Conservation (phyloP, 2,329 filamentous ascomycete genomes). For the Bretziella fagacearum region DNA sequence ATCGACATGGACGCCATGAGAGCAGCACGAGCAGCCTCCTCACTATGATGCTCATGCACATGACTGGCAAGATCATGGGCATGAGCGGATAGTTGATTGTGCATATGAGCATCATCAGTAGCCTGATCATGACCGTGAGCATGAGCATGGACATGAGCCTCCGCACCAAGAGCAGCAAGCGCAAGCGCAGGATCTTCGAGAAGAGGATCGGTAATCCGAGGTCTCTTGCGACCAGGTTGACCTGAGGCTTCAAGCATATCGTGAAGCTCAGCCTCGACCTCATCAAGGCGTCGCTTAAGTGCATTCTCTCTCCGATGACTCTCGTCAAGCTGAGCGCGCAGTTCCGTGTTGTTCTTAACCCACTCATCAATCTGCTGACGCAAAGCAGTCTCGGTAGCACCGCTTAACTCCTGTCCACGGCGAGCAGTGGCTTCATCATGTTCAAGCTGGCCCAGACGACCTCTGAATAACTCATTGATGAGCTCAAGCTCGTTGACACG, state of each 20-base stretch:
- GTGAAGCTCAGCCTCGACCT: conserved; percentile 46
- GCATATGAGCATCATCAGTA: conserved; percentile 19
- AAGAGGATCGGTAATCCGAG: conserved; percentile 20
- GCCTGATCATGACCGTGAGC: conserved; percentile 16
- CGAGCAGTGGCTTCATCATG: conserved; percentile 54
- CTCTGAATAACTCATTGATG: conserved; percentile 71
- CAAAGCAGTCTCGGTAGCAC: conserved; percentile 38
- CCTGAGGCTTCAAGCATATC: conserved; percentile 20
- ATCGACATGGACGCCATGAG: conserved; percentile 11
- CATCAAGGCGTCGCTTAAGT: conserved; percentile 65
- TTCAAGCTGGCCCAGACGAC: conserved; percentile 62
- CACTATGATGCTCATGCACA: neutral
- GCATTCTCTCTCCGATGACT: conserved; percentile 63
- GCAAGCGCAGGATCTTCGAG: conserved; percentile 22
- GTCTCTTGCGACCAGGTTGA: conserved; percentile 9
- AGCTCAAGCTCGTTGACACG: conserved; percentile 89
- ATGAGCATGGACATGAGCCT: conserved; percentile 28
- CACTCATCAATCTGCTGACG: conserved; percentile 36
- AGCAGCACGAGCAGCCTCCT: conserved; percentile 7
- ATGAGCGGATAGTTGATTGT: conserved; percentile 1
- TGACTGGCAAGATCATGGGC: conserved; percentile 1
- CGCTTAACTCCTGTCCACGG: conserved; percentile 39
- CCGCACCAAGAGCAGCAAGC: conserved; percentile 20
- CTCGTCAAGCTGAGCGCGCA: conserved; percentile 54
- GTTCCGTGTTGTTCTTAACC: conserved; percentile 25